These are phyloP conservation scores for Lasiosphaeria hispida DNA, from an alignment of 495 filamentous ascomycete genomes.

Conservation along the genomic window DNA sequence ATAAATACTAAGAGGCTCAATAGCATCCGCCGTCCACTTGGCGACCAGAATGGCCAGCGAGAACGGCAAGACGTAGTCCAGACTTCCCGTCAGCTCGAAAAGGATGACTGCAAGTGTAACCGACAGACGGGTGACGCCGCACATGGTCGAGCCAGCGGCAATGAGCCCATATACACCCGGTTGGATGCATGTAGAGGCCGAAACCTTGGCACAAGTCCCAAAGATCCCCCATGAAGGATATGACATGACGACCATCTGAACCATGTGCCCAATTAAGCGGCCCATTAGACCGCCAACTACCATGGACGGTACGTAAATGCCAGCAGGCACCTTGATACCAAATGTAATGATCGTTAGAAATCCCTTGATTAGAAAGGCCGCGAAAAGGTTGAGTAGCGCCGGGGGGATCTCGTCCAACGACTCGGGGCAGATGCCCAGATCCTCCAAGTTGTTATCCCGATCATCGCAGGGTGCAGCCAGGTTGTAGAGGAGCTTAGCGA, in stretches of 20 bases:
- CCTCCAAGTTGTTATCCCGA: slow-evolving; percentile 53
- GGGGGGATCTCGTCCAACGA: slow-evolving; percentile 68
- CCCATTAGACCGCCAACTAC: slow-evolving; percentile 94
- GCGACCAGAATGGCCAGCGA: slow-evolving; percentile 87
- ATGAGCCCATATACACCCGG: slow-evolving; percentile 95
- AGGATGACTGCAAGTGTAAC: slow-evolving; percentile 94
- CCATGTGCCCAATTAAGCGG: slow-evolving; percentile 78
- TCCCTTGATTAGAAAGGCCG: slow-evolving; percentile 87
- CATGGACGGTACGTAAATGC: slow-evolving; percentile 98
- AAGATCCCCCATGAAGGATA: slow-evolving; percentile 73
- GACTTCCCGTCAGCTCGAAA: slow-evolving; percentile 90
- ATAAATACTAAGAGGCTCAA: slow-evolving; percentile 94
- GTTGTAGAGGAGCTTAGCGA: slow-evolving; percentile 87
- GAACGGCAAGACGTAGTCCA: slow-evolving; percentile 94
- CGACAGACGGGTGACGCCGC: slow-evolving; percentile 89
- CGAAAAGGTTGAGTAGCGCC: slow-evolving; percentile 64
- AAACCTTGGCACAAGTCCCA: slow-evolving; percentile 64
- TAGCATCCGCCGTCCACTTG: slow-evolving; percentile 96
- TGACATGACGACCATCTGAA: slow-evolving; percentile 76
- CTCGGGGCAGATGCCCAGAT: slow-evolving; percentile 73
- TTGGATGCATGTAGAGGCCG: slow-evolving; percentile 80
- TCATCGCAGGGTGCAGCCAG: slow-evolving; percentile 78
- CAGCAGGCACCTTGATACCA: slow-evolving; percentile 91
- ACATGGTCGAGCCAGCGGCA: slow-evolving; percentile 96
- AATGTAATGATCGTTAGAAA: slow-evolving; percentile 85